A percentile compares a stretch with the other conserved stretches of the same genome.
Evolutionary conservation across 345 rosid genomes (phyloP).

Genomic region (Stellera chamaejasme): DNA sequence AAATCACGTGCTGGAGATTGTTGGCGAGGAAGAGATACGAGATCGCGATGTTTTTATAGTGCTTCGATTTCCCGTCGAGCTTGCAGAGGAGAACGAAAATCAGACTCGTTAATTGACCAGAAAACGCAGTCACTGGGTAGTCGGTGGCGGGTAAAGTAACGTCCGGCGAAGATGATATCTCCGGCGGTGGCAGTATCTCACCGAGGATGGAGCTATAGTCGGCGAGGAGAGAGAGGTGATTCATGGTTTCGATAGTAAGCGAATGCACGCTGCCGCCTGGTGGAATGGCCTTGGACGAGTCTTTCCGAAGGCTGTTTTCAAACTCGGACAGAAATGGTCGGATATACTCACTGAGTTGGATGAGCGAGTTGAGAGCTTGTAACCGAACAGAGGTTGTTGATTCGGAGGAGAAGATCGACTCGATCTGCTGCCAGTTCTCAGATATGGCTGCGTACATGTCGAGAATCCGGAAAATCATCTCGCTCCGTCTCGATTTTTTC

Average conservation of each 20-base stretch:
- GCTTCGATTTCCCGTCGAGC: slow-evolving; percentile 49
- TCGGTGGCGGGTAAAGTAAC: slow-evolving; percentile 15
- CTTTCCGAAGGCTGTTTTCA: slow-evolving; percentile 50
- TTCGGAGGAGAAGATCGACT: slow-evolving; percentile 36
- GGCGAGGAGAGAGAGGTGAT: slow-evolving; percentile 54
- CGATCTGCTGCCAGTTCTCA: slow-evolving; percentile 42
- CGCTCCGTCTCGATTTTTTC: slow-evolving; percentile 33
- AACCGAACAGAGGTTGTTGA: slow-evolving; percentile 31
- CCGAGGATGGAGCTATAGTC: slow-evolving; percentile 45
- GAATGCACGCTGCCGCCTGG: slow-evolving; percentile 82
- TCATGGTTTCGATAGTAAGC: slow-evolving; percentile 67
- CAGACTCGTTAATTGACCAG: slow-evolving; percentile 51
- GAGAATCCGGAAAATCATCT: slow-evolving; percentile 61
- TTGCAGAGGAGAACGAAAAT: slow-evolving; percentile 68
- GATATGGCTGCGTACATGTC: slow-evolving; percentile 53
- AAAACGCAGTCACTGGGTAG: slow-evolving; percentile 21
- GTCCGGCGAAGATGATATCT: slow-evolving; percentile 28
- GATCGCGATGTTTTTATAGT: slow-evolving; percentile 48
- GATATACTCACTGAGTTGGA: slow-evolving; percentile 38
- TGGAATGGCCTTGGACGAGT: slow-evolving; percentile 31
- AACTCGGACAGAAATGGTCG: slow-evolving; percentile 44
- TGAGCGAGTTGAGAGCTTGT: slow-evolving; percentile 34
- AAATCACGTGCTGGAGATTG: slow-evolving; percentile 65
- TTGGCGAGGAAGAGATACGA: slow-evolving; percentile 72
- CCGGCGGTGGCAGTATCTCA: slow-evolving; percentile 38